Evolutionary conservation across 2,329 filamentous ascomycete species (phyloP).

Genomic region (Penicillium decumbens): DNA sequence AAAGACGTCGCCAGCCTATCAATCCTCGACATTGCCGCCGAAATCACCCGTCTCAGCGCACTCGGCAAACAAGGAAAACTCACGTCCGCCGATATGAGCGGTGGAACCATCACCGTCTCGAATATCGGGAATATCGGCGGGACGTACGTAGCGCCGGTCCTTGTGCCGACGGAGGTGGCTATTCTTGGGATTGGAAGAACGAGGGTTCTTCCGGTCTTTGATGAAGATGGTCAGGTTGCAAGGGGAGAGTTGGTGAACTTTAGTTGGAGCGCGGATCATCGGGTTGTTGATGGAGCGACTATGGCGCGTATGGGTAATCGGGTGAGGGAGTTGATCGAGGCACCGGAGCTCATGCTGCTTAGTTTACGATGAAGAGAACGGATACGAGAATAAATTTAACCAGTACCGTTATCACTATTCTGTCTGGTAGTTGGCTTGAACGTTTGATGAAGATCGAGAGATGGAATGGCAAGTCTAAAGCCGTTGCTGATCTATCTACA

Average conservation of each 20-base stretch:
- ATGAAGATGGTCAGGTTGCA: conserved; percentile 55
- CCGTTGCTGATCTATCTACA: too few relatives aligned
- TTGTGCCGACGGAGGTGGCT: conserved; percentile 84
- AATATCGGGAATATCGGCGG: conserved; percentile 96
- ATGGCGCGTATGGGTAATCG: conserved; percentile 85
- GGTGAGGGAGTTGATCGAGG: conserved; percentile 72
- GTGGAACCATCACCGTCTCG: conserved; percentile 90
- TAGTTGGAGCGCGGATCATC: conserved; percentile 94
- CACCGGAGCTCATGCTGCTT: conserved; percentile 81
- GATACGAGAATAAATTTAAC: background rate
- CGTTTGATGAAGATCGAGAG: too few relatives aligned
- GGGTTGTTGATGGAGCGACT: conserved; percentile 89
- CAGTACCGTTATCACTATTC: background rate
- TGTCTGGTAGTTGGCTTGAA: background rate
- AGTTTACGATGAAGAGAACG: conserved; percentile 59
- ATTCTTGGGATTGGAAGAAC: conserved; percentile 85
- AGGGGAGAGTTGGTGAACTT: conserved; percentile 80
- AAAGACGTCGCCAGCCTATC: conserved; percentile 73
- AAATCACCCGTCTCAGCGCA: conserved; percentile 67
- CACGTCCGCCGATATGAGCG: conserved; percentile 66
- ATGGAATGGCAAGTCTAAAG: too few relatives aligned
- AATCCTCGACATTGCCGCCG: conserved; percentile 70
- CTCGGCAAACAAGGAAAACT: conserved; percentile 73
- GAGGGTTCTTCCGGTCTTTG: conserved; percentile 75
- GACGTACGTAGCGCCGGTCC: conserved; percentile 83